These are phyloP conservation scores for Saraca asoca DNA, from an alignment of 331 rosid species.

Conservation along the genomic window DNA sequence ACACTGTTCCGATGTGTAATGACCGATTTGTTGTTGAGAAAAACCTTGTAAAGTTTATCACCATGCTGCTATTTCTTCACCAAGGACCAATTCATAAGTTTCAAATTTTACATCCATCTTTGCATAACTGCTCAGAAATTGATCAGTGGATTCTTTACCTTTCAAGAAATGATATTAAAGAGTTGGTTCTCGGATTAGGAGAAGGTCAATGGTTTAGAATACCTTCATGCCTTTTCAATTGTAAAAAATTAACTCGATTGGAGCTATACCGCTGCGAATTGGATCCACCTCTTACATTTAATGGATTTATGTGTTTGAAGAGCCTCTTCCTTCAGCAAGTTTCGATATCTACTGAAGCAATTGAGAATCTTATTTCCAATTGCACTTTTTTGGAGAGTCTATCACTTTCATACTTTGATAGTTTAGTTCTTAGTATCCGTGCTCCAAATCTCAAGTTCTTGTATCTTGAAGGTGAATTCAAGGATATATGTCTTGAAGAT, in stretches of 20 bases:
- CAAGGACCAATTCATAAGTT: conserved; percentile 91
- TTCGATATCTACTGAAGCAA: conserved; percentile 64
- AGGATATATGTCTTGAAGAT: conserved; percentile 72
- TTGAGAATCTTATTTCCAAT: conserved; percentile 70
- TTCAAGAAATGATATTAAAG: conserved; percentile 74
- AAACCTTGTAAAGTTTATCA: conserved; percentile 55
- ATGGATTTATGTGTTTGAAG: conserved; percentile 64
- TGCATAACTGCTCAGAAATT: conserved; percentile 72
- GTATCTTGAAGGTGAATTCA: conserved; percentile 87
- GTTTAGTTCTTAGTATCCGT: conserved; percentile 58
- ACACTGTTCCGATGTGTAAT: conserved; percentile 45
- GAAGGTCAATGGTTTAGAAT: conserved; percentile 74
- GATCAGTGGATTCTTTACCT: conserved; percentile 92
- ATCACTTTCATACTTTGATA: conserved; percentile 62
- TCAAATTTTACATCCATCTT: conserved; percentile 50
- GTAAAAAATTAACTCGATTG: conserved; percentile 63
- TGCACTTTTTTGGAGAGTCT: conserved; percentile 81
- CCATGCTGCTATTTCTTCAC: conserved; percentile 75
- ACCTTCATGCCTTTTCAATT: conserved; percentile 75
- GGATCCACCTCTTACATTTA: conserved; percentile 71
- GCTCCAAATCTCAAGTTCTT: conserved; percentile 83
- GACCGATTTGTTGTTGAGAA: conserved; percentile 45
- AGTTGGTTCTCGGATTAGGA: conserved; percentile 69
- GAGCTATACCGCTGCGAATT: conserved; percentile 78
- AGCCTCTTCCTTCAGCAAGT: conserved; percentile 77